Percentiles rank a stretch among this genome's conserved stretches.
Conservation (phyloP, 2,329 filamentous ascomycete genomes). For the Talaromyces sp. region DNA sequence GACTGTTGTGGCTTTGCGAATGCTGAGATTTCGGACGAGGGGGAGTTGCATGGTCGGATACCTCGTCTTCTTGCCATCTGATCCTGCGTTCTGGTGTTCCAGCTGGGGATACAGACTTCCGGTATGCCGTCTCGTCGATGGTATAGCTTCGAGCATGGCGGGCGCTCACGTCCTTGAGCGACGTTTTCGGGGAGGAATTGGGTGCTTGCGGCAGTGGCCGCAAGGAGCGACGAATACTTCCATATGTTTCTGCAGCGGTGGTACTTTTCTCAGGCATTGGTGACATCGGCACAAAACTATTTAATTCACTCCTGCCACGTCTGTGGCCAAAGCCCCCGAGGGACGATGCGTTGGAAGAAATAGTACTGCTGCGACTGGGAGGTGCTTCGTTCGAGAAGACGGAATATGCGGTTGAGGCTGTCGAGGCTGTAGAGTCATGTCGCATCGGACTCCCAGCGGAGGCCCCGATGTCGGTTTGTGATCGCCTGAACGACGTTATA, state of each 20-base stretch:
- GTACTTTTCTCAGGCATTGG: constrained; percentile 19
- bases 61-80: constrained; percentile 24
- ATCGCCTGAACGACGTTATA: constrained; percentile 29
- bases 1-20: constrained; percentile 24
- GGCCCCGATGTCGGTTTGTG: constrained; percentile 34
- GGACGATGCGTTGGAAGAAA: constrained; percentile 63
- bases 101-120: constrained; percentile 26
- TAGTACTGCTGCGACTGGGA: constrained; percentile 60
- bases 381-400: constrained; percentile 43
- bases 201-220: constrained; percentile 67
- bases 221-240: constrained; percentile 68
- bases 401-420: constrained; percentile 49
- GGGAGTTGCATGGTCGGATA: constrained; percentile 21
- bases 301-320: constrained; percentile 70
- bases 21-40: constrained; percentile 26
- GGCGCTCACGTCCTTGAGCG: constrained; percentile 24
- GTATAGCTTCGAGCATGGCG: constrained; percentile 57
- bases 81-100: constrained; percentile 27
- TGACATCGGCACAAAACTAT: constrained; percentile 44
- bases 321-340: constrained; percentile 53
- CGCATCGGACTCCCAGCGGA: constrained; percentile 44
- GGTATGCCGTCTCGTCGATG: constrained; percentile 48
- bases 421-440: constrained; percentile 52
- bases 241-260: constrained; percentile 62
- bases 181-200: constrained; percentile 38